Conservation (phyloP, 1,284 basidiomycete species). For the Pyrrhoderma lamaoense region DNA sequence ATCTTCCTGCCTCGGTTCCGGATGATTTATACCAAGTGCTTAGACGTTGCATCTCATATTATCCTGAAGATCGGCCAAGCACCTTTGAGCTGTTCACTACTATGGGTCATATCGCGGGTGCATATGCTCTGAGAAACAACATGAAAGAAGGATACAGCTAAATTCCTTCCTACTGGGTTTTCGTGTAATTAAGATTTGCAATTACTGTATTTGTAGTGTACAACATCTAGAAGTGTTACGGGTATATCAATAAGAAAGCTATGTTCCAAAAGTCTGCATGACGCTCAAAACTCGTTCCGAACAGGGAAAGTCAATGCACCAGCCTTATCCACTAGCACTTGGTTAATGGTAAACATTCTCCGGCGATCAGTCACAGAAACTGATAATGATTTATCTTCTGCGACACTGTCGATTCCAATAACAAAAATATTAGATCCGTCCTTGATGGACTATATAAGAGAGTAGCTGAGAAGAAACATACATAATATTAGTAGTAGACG, state of each 20-base stretch:
- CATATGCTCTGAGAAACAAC: neutral
- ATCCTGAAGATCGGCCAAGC: neutral
- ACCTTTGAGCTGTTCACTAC: slow-evolving; percentile 11
- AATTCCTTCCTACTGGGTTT: too few species aligned
- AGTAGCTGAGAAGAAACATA: neutral
- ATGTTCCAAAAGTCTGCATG: neutral
- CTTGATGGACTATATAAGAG: too few species aligned
- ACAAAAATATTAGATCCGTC: neutral
- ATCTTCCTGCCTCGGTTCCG: neutral
- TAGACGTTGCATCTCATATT: neutral
- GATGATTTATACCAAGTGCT: slow-evolving; percentile 3
- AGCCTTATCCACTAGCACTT: slow-evolving; percentile 13
- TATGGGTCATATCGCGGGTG: slow-evolving; percentile 3
- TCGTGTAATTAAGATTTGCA: neutral
- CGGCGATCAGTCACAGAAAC: slow-evolving; percentile 5
- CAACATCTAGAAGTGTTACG: neutral
- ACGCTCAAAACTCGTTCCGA: neutral
- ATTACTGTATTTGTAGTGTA: neutral
- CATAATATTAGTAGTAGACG: slow-evolving; percentile 14
- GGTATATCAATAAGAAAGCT: neutral
- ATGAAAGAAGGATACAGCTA: slow-evolving; percentile 1
- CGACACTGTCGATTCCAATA: slow-evolving; percentile 6
- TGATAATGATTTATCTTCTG: slow-evolving; percentile 14
- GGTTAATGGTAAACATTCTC: slow-evolving; percentile 13
- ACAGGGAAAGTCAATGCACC: slow-evolving; percentile 10